Evolutionary conservation across 2,329 filamentous ascomycete genomes (phyloP).

Genomic region (Botrytis porri): DNA sequence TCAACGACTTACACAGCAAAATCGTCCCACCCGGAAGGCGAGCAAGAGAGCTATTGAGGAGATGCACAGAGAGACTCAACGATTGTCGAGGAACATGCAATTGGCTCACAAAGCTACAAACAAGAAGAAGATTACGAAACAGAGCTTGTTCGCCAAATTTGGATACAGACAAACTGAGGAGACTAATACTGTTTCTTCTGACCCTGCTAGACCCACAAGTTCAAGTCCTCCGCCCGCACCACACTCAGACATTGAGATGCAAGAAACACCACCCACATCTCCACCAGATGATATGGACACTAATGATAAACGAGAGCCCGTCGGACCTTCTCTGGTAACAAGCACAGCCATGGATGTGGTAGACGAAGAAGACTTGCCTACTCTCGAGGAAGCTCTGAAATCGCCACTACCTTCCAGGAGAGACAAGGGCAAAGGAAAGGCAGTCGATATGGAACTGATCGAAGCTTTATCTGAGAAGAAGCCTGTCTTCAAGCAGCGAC

Average conservation of each 20-base stretch:
- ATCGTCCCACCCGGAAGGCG: conserved; percentile 74
- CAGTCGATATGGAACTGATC: conserved; percentile 35
- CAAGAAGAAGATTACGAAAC: conserved; percentile 85
- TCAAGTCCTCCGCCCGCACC: conserved; percentile 50
- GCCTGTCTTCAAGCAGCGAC: conserved; percentile 31
- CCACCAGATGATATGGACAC: conserved; percentile 37
- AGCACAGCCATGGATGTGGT: not conserved
- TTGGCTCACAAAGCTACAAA: conserved; percentile 85
- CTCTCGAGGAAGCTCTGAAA: conserved; percentile 25
- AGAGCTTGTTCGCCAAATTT: conserved; percentile 79
- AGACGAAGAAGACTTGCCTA: conserved; percentile 23
- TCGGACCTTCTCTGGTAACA: not conserved
- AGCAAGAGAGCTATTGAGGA: conserved; percentile 94
- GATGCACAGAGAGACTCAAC: conserved; percentile 92
- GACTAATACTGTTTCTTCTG: conserved; percentile 31
- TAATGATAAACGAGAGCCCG: conserved; percentile 34
- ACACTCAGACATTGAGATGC: conserved; percentile 52
- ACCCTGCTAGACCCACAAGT: conserved; percentile 45
- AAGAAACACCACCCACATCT: conserved; percentile 72
- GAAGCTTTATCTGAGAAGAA: conserved; percentile 25
- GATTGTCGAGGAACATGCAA: conserved; percentile 85
- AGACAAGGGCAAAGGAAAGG: conserved; percentile 63
- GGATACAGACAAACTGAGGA: conserved; percentile 58
- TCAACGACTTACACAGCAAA: conserved; percentile 64
- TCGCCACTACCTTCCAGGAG: conserved; percentile 32